Evolutionary conservation across 805 yeast genomes (phyloP), one percentile per base, ranked within the genome.

Genomic region (Scheffersomyces ergatensis): DNA sequence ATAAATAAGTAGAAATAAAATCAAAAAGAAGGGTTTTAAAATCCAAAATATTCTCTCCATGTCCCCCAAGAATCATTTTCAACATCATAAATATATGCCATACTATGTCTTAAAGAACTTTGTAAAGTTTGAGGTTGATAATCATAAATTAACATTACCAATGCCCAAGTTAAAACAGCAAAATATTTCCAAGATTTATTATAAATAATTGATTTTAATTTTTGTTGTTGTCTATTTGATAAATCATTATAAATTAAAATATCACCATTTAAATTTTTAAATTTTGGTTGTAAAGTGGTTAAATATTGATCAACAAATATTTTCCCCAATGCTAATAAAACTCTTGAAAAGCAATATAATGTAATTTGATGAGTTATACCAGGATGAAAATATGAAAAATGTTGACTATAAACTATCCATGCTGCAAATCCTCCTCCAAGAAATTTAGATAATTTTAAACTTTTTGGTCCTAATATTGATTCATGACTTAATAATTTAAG

Each of bases 281-380:
- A 55, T 27, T 44, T 44, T 14, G 74, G 74, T 45, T 67, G 70
- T 19, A 53, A 52, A 39, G 69, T 62, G 25, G 57, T 48, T 42
- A 70, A 60, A 45, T 62, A 65, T 25, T 53, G 44, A 45, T 70
- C 76, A 35, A 68, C 72, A 11, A 75, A 36, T 33, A 74, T 70
- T 53, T 78, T 81, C 12, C 84, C 83, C 3, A 74, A 37, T 0
- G 86, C 92, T 32, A 86, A 54, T 37, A 78, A 54, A 4, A 83
- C 87, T 33, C 95, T 68, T 3, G 88, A 79, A 41, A 82, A 75
- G 46, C 88, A 83, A 53, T 85, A 85, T 37, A 85, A 69, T 1
- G 89, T 85, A 48, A 85, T 77, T 59, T 85, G 90, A 46, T 80
- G 83, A n/a, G 85, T 72, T 21, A 84, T 81, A 3, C 68, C 74